phyloP scores from a whole-genome alignment of 495 filamentous ascomycete species.

The Xylaria bambusicola region DNA sequence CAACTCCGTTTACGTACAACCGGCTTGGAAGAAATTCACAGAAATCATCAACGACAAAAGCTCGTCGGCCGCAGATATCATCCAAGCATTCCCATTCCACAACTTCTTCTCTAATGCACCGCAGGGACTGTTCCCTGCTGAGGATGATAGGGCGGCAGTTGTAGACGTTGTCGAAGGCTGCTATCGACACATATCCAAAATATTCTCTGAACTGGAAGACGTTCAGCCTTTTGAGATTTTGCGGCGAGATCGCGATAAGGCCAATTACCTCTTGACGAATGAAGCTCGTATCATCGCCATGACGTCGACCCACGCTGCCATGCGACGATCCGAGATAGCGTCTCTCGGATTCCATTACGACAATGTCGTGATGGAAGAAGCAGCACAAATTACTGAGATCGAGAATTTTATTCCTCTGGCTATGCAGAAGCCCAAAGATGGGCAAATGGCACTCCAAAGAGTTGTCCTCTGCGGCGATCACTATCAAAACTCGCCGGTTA shows the following conservation, averaged over 20 bases:
- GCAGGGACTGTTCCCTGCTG: slow-evolving; percentile 74
- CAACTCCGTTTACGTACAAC: slow-evolving; percentile 84
- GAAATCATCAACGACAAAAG: slow-evolving; percentile 55
- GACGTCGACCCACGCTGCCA: slow-evolving; percentile 98
- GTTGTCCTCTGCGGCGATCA: slow-evolving; percentile 95
- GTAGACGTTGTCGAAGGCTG: slow-evolving; percentile 83
- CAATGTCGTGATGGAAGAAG: slow-evolving; percentile 98
- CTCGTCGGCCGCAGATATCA: slow-evolving; percentile 59
- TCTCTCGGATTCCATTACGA: slow-evolving; percentile 93
- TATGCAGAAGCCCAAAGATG: slow-evolving; percentile 77
- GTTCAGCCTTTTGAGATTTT: slow-evolving; percentile 95
- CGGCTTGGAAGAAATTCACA: slow-evolving; percentile 85
- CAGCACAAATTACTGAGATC: slow-evolving; percentile 95
- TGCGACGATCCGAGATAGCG: slow-evolving; percentile 90
- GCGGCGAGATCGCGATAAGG: slow-evolving; percentile 81
- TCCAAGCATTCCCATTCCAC: slow-evolving; percentile 85
- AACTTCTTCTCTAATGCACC: slow-evolving; percentile 86
- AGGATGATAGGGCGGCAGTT: slow-evolving; percentile 62
- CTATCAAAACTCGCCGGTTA: slow-evolving; percentile 92
- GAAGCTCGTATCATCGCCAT: slow-evolving; percentile 96
- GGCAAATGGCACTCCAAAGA: slow-evolving; percentile 75
- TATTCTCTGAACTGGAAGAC: slow-evolving; percentile 91
- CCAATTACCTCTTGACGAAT: slow-evolving; percentile 92
- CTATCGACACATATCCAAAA: slow-evolving; percentile 85
- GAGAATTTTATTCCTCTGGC: slow-evolving; percentile 94